Base-by-base conservation (phyloP, 768 basidiomycete species). In the Rhizopogon vinicolor region DNA sequence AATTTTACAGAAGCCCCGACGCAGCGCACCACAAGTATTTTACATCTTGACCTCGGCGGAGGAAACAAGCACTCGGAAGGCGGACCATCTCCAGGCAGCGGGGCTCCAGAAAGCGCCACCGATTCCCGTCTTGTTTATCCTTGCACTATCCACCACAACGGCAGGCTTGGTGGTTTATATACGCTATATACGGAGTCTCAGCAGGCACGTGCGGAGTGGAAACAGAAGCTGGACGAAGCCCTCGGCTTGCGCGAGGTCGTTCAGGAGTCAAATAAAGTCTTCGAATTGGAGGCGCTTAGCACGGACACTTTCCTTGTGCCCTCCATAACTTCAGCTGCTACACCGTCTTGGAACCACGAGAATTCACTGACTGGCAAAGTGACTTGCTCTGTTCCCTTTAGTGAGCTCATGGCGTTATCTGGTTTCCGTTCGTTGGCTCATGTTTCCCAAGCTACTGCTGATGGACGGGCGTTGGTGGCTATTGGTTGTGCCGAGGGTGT, bases 401-500 rank as follows among this genome's bases (percentile, higher is more conserved):
- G 93, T 84, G 44, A 67, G 74, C 63, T 49, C 14, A 13, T 4
- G 18, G n/a, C 1, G 9, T 22, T 14, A 14, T 12, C 35, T 35
- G 9, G 19, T 37, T 35, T 16, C 8, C 5, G 5, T 49, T 16
- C 22, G 13, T 51, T 9, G 51, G 41, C 51, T 60, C 57, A 65
- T 46, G 8, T 49, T 31, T 52, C 33, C 62, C 6, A 56, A 96
- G 91, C 81, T 58, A 93, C 91, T 5, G 75, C 86, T 5, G 93
- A 98, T 66, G 87, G 88, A 7, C 84, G 93, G 25, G 84, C 84
- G 10, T 78, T 99, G 13, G 89, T 98, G 41, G 93, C 95, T 0
- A 86, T 98, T 62, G 97, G 95, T 7, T 97, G 94, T 68, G 87
- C 89, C 0, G 93, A 97, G 65, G 97, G 97, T 31, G 90, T 97